These are phyloP conservation scores for Fusarium pseudocircinatum DNA, from an alignment of 2,329 filamentous ascomycete genomes.

Conservation along the genomic window DNA sequence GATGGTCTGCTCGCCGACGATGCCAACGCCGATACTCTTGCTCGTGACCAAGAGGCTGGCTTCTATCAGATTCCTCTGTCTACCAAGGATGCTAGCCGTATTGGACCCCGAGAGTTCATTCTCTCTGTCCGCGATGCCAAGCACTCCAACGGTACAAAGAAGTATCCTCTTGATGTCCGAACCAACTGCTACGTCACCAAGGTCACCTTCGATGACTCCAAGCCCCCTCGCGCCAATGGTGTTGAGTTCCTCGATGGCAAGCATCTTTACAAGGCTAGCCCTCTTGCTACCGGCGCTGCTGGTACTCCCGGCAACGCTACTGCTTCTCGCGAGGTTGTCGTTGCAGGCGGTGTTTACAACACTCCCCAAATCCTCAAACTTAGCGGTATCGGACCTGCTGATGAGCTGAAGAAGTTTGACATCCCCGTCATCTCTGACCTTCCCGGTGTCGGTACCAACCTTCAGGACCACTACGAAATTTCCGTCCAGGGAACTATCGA, in stretches of 20 bases:
- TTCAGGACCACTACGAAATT: slow-evolving; percentile 63
- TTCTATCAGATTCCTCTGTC: slow-evolving; percentile 68
- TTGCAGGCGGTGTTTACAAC: slow-evolving; percentile 61
- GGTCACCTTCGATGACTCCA: slow-evolving; percentile 48
- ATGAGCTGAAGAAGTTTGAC: slow-evolving; percentile 53
- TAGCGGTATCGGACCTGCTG: slow-evolving; percentile 58
- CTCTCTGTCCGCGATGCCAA: slow-evolving; percentile 44
- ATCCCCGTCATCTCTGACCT: slow-evolving; percentile 58
- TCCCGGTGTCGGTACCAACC: slow-evolving; percentile 67
- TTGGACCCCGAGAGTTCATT: slow-evolving; percentile 65
- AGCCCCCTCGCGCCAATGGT: slow-evolving; percentile 45
- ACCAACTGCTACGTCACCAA: slow-evolving; percentile 48
- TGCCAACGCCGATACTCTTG: slow-evolving; percentile 30
- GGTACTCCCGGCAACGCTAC: slow-evolving; percentile 31
- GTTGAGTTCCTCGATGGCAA: slow-evolving; percentile 46
- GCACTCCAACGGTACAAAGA: slow-evolving; percentile 27
- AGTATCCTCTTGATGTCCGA: slow-evolving; percentile 35
- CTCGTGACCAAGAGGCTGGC: slow-evolving; percentile 40
- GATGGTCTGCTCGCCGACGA: slow-evolving; percentile 30
- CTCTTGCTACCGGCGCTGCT: slow-evolving; percentile 12
- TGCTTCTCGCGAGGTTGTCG: slow-evolving; percentile 57
- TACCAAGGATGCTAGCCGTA: slow-evolving; percentile 60
- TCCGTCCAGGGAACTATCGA: slow-evolving; percentile 45
- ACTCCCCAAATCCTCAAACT: slow-evolving; percentile 62
- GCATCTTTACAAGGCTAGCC: slow-evolving; percentile 36